phyloP scores from a whole-genome alignment of 2,329 filamentous ascomycete species.

The Paracoccidioides brasiliensis region DNA sequence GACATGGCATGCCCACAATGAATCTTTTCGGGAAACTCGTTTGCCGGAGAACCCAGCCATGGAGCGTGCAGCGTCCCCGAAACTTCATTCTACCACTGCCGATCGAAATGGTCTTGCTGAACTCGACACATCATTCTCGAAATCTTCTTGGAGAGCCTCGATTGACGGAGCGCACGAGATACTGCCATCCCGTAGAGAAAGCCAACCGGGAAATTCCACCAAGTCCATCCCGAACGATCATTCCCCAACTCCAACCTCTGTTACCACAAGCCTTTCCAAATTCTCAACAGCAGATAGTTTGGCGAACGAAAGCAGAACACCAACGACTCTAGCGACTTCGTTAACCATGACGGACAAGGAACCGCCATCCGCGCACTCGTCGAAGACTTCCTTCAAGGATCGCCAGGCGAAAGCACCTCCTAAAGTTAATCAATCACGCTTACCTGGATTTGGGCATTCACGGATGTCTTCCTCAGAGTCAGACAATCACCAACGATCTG shows the following conservation, averaged over 20 bases:
- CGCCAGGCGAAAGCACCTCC: slow-evolving; percentile 23
- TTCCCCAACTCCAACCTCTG: slow-evolving; percentile 16
- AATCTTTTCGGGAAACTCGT: slow-evolving; percentile 17
- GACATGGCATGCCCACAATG: slow-evolving; percentile 17
- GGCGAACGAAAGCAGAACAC: slow-evolving; percentile 19
- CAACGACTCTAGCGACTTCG: slow-evolving; percentile 18
- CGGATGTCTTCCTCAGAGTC: slow-evolving; percentile 31
- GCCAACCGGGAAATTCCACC: slow-evolving; percentile 19
- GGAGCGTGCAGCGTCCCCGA: slow-evolving; percentile 10
- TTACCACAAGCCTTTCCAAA: slow-evolving; percentile 20
- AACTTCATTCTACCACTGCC: slow-evolving; percentile 6
- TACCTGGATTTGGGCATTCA: slow-evolving; percentile 33
- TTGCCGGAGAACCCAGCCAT: slow-evolving; percentile 13
- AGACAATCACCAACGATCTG: slow-evolving; percentile 34
- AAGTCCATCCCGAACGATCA: slow-evolving; percentile 20
- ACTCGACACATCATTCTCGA: slow-evolving; percentile 15
- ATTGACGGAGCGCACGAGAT: slow-evolving; percentile 18
- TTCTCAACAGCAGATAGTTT: slow-evolving; percentile 17
- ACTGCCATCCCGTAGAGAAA: slow-evolving; percentile 21
- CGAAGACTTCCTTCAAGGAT: slow-evolving; percentile 16
- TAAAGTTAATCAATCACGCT: slow-evolving; percentile 32
- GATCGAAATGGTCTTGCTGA: slow-evolving; percentile 21
- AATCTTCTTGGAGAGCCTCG: slow-evolving; percentile 11
- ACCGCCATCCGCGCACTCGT: slow-evolving; percentile 15
- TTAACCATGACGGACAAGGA: slow-evolving; percentile 22